Base-by-base conservation (phyloP, 75 land plant genomes). In the Pinus taeda region DNA sequence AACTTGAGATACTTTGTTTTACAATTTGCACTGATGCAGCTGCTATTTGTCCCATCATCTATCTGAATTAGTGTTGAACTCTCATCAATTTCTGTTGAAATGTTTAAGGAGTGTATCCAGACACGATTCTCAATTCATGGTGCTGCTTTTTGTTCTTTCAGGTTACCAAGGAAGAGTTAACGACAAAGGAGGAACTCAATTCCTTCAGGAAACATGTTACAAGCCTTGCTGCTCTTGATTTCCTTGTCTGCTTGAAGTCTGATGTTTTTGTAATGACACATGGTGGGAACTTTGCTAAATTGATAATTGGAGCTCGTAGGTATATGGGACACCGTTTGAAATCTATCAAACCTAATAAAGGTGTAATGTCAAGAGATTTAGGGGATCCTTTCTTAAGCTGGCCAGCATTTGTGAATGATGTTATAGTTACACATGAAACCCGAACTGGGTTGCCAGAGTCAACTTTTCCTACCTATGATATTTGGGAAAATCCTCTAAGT, bases 241-340 rank as follows among this genome's bases (percentile, higher is more conserved):
- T 94, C 81, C 79, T 97, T 26, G 98, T 97, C 3, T 97, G 98
- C 84, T 65, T 94, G 79, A 94, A 94, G 74, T 90, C 98, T 1
- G 92, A 97, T 81, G 99, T 97, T 2, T 97, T 92, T 78, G 99
- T 97, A 60, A 94, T 94, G 99, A 97, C 99, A 1, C 98, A 97
- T 79, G 98, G 98, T 55, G 98, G 99, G 57, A 97, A 97, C 83
- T 94, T 94, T 75, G 99, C 99, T 0, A 97, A 97, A 78, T 82
- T 97, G 45, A 88, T 94, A 17, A 94, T 94, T 29, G 99, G 99
- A 13, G 85, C 90, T 18, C 88, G 99, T 1, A 71, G 98, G 13
- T 97, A 97, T 82, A 86, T 79, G 88, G 99, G 99, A 11, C 99
- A 96, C 84, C 83, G 80, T 15, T 84, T 77, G n/a, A 96, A 96